phyloP scores from a whole-genome alignment of 129 eudicot species.

The Arctium minus region DNA sequence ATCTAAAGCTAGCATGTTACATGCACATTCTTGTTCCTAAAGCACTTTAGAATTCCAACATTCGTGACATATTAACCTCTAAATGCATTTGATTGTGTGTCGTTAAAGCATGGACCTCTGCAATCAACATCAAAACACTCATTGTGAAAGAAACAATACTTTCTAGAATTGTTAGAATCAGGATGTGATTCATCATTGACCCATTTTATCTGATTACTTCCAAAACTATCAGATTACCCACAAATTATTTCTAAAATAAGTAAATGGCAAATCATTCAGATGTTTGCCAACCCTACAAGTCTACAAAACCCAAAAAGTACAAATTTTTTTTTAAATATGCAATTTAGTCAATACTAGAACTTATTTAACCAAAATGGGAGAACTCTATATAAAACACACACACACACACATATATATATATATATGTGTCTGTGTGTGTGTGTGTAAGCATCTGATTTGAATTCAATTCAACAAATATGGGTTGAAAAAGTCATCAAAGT shows the following conservation, averaged over 20 bases:
- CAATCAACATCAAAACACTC: not conserved
- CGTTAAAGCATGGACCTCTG: not conserved
- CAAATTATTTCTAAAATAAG: not conserved
- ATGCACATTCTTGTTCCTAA: not conserved
- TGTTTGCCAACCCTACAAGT: not conserved
- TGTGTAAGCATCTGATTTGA: not conserved
- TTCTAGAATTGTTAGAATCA: not conserved
- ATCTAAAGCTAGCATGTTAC: slow-evolving; percentile 9
- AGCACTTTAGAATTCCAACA: not conserved
- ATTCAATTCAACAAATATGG: slow-evolving; percentile 3
- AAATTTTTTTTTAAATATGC: not conserved
- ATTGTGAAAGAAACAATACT: not conserved
- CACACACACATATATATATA: not conserved
- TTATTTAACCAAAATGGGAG: not conserved
- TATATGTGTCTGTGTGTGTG: not conserved
- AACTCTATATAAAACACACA: not conserved
- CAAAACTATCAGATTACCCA: not conserved
- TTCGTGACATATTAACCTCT: not conserved
- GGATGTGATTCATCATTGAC: not conserved
- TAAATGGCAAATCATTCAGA: not conserved
- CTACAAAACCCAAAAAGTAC: not conserved
- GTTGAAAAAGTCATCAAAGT: not conserved
- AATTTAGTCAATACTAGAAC: not conserved
- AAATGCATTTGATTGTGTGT: not conserved
- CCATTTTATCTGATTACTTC: not conserved